Conservation (phyloP, 306 rosid species). For the Medicago lupulina region DNA sequence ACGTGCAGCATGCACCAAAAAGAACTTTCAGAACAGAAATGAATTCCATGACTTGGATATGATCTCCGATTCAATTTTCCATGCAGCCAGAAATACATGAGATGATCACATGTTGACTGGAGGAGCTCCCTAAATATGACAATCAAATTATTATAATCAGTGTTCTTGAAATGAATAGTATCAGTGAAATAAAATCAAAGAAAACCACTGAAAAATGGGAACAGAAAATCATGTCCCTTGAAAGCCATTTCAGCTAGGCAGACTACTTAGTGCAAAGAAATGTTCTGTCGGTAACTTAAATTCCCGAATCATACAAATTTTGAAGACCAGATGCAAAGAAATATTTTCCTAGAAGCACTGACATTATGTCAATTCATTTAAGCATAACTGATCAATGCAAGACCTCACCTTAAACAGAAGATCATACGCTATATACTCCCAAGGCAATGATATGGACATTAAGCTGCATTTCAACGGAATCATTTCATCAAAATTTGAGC, state of each 20-base stretch:
- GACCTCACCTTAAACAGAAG: constrained; percentile 89
- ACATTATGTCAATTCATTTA: constrained; percentile 22
- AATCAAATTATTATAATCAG: constrained; percentile 37
- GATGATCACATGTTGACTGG: constrained; percentile 79
- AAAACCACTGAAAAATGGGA: constrained; percentile 26
- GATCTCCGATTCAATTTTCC: constrained; percentile 39
- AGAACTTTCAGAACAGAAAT: constrained; percentile 33
- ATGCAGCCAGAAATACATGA: constrained; percentile 22
- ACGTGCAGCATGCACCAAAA: constrained; percentile 37
- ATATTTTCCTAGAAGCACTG: constrained; percentile 31
- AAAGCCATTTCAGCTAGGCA: not conserved
- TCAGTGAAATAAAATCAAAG: constrained; percentile 5
- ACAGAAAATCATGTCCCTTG: too few species aligned
- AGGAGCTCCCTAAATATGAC: constrained; percentile 72
- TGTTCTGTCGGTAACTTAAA: not conserved
- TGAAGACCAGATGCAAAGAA: constrained; percentile 17
- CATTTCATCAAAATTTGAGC: constrained; percentile 69
- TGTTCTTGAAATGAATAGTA: constrained; percentile 34
- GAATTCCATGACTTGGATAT: constrained; percentile 39
- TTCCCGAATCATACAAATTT: constrained; percentile 30
- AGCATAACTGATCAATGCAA: constrained; percentile 7
- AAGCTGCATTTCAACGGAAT: constrained; percentile 94
- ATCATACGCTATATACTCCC: constrained; percentile 94
- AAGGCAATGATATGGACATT: constrained; percentile 95
- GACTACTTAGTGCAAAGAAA: not conserved